phyloP scores from a whole-genome alignment of 305 asterid species.

The Ajuga reptans region DNA sequence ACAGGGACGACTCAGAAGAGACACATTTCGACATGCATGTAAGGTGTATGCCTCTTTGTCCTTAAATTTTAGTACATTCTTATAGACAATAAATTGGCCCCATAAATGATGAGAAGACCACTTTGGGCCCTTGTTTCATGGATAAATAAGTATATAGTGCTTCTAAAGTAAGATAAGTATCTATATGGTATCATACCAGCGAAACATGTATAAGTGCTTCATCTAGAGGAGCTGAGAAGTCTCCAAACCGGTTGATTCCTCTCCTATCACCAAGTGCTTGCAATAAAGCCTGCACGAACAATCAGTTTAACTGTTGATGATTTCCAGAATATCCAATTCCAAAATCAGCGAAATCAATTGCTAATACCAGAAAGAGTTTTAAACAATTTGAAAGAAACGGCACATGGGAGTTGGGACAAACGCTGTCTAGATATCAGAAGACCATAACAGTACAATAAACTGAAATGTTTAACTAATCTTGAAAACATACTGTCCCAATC shows the following conservation, averaged over 20 bases:
- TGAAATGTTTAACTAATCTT: background rate
- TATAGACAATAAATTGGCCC: background rate
- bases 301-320: background rate
- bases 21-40: background rate
- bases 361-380: background rate
- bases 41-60: background rate
- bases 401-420: constrained; percentile 9
- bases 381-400: background rate
- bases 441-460: background rate
- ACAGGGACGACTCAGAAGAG: background rate
- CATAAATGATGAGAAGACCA: background rate
- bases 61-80: too few species aligned
- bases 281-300: constrained; percentile 56
- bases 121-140: background rate
- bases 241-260: constrained; percentile 84
- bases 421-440: background rate
- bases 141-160: background rate
- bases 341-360: constrained; percentile 1
- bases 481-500: constrained; percentile 68
- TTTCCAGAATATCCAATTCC: background rate
- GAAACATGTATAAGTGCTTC: constrained; percentile 94
- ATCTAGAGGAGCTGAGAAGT: constrained; percentile 91
- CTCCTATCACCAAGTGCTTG: constrained; percentile 90
- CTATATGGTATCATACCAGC: constrained; percentile 42
- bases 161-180: background rate